Evolutionary conservation across 2,329 filamentous ascomycete genomes (phyloP).

Genomic region (Aureobasidium sp.): DNA sequence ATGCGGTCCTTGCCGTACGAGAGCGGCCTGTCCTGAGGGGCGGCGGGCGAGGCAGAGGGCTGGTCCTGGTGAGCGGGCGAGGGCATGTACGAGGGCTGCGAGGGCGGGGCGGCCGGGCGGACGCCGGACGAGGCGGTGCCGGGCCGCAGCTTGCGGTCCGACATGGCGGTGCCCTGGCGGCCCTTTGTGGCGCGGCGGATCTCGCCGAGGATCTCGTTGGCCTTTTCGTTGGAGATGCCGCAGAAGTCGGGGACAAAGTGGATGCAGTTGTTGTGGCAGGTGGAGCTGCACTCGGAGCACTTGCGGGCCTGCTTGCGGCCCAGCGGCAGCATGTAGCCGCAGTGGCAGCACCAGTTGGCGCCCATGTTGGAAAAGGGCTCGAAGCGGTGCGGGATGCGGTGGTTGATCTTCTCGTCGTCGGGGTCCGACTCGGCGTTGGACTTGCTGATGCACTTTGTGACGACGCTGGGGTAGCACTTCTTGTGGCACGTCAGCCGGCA

Average conservation of each 20-base stretch:
- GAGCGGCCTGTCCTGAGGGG: conserved; percentile 35
- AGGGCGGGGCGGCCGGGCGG: conserved; percentile 40
- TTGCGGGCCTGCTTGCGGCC: conserved; percentile 92
- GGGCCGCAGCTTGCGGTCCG: conserved; percentile 59
- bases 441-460: conserved; percentile 99
- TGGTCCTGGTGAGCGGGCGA: conserved; percentile 1
- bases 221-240: conserved; percentile 97
- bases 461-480: conserved; percentile 92
- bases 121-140: conserved; percentile 28
- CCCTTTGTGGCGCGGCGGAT: conserved; percentile 69
- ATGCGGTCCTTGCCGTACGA: conserved; percentile 43
- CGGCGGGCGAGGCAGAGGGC: conserved; percentile 26
- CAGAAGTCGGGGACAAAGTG: conserved; percentile 98
- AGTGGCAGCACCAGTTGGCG: conserved; percentile 99
- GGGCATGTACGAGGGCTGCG: conserved; percentile 31
- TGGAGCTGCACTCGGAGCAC: conserved; percentile 89
- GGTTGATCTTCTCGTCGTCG: conserved; percentile 99
- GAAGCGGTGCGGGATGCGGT: conserved; percentile 96
- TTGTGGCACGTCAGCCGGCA: conserved; percentile 99
- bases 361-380: conserved; percentile 95
- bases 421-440: conserved; percentile 97
- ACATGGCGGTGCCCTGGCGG: conserved; percentile 53
- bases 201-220: conserved; percentile 85
- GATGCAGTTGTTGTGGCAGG: conserved; percentile 82
- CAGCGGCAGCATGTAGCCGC: conserved; percentile 89